Evolutionary conservation across 257 asterid genomes (phyloP), one percentile per base, ranked within the genome.

Genomic region (Nicotiana undulata): DNA sequence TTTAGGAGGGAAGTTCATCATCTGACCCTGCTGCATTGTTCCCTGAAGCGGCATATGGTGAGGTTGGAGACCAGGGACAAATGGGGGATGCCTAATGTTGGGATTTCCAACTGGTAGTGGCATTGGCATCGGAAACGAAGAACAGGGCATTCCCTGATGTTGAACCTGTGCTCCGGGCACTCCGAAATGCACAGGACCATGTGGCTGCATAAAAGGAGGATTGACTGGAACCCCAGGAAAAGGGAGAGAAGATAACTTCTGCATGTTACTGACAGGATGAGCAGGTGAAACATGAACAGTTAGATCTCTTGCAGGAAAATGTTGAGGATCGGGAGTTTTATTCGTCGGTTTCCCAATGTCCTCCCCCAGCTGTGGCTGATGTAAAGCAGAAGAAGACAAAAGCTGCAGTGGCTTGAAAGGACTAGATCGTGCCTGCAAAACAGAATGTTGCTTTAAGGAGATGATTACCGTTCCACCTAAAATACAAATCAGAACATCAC

Each of bases 61-160:
- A 81, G 85, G 85, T 28, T 79, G 83, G 67, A 81, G 63, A 79
- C 75, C 76, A 9, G 81, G 83, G 28, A 61, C 24, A 76, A 76
- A 84, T 31, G 79, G 32, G 16, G 78, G 63, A 52, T 78, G 70
- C 51, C 61, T 44, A 72, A 74, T 51, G 53, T 26, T 24, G 28
- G 79, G 80, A 52, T 65, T 40, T 53, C 72, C 81, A 83, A 26
- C 63, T 26, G 86, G 81, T 40, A 75, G 60, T 56, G 80, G 86
- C 77, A 75, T 58, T 6, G 84, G 76, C 75, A 63, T 75, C 10
- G 77, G 81, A 68, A 51, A 56, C 10, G 86, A 75, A 29, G 83
- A 46, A 81, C 76, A 40, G 22, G 82, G 32, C 9, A 67, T 60
- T 59, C 83, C 83, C 63, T 29, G 81, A 78, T 81, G 44, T 80